Percentiles rank a stretch among this genome's conserved stretches.
These are phyloP conservation scores for Rhizopogon roseolus DNA, from an alignment of 768 basidiomycete genomes.

Conservation along the genomic window DNA sequence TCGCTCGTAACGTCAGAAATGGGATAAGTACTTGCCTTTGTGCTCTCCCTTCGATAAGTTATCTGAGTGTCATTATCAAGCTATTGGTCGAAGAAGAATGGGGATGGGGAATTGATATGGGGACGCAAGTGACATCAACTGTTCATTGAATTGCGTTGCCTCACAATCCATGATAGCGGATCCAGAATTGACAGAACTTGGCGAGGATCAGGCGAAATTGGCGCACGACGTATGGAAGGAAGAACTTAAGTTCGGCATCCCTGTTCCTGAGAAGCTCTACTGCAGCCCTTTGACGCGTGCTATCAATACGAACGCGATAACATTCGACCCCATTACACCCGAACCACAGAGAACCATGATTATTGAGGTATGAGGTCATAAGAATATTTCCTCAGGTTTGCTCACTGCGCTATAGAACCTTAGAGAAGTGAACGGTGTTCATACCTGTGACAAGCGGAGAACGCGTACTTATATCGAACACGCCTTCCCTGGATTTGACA, in stretches of 20 bases:
- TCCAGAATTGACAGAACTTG: slow-evolving; percentile 55
- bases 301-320: slow-evolving; percentile 48
- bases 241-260: slow-evolving; percentile 38
- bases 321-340: slow-evolving; percentile 38
- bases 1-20: slow-evolving; percentile 30
- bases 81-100: slow-evolving; percentile 58
- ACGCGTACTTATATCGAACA: slow-evolving; percentile 41
- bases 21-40: slow-evolving; percentile 47
- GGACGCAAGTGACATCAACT: slow-evolving; percentile 49
- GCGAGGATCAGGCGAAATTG: slow-evolving; percentile 48
- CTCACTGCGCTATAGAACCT: slow-evolving; percentile 40
- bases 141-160: background rate
- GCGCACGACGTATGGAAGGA: slow-evolving; percentile 43
- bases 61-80: slow-evolving; percentile 25
- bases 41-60: background rate
- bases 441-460: slow-evolving; percentile 67
- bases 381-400: background rate
- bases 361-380: slow-evolving; percentile 43
- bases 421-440: slow-evolving; percentile 61
- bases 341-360: slow-evolving; percentile 34
- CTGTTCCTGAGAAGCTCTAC: slow-evolving; percentile 52
- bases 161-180: slow-evolving; percentile 41
- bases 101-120: slow-evolving; percentile 65
- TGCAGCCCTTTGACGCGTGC: slow-evolving; percentile 64
- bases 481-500: slow-evolving; percentile 43